A percentile compares a stretch with the other conserved stretches of the same genome.
Conservation (phyloP, 306 rosid species). For the Rosa chinensis region DNA sequence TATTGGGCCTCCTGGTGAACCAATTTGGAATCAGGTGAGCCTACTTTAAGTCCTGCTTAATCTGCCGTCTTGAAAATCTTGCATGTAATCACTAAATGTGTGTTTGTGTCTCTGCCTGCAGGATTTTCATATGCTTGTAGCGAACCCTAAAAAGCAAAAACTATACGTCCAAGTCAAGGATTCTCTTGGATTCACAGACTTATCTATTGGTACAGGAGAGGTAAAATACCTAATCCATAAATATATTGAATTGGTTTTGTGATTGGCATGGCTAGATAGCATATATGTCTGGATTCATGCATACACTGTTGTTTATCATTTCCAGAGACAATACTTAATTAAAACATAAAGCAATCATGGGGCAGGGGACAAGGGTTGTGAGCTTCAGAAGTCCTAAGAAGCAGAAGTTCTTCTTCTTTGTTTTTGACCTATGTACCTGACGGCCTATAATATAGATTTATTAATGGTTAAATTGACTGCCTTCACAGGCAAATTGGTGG, state of each 20-base stretch:
- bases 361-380: neutral
- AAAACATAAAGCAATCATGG: neutral
- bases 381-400: neutral
- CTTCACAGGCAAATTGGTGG: too few species aligned
- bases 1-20: conserved; percentile 94
- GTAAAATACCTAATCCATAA: conserved; percentile 36
- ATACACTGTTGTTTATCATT: neutral
- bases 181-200: conserved; percentile 76
- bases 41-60: conserved; percentile 21
- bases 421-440: too few species aligned
- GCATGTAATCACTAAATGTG: conserved; percentile 24
- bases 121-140: conserved; percentile 96
- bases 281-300: neutral
- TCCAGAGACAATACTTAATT: neutral
- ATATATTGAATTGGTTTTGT: neutral
- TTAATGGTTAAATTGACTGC: too few species aligned
- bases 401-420: neutral
- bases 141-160: conserved; percentile 81
- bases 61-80: conserved; percentile 5
- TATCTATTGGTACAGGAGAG: conserved; percentile 85
- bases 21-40: conserved; percentile 98
- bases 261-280: neutral
- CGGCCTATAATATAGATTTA: too few species aligned
- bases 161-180: conserved; percentile 84
- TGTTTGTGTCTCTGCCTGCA: conserved; percentile 39